These are phyloP conservation scores for Brassica balearica DNA, from an alignment of 441 rosid species.

Conservation along the genomic window DNA sequence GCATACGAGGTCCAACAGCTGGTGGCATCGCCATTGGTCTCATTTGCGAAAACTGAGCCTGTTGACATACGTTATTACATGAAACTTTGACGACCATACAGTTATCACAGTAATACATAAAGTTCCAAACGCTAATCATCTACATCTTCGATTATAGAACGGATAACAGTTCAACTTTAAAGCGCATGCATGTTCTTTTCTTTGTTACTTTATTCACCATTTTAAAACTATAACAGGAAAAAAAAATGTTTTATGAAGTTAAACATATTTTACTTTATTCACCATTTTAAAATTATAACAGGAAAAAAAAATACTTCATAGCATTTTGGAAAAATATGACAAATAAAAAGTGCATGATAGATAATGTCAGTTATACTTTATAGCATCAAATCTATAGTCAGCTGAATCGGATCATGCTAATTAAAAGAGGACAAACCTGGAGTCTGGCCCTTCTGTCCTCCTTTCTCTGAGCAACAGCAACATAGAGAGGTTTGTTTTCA, in stretches of 20 bases:
- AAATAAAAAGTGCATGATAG: background rate
- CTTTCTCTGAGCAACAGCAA: constrained; percentile 78
- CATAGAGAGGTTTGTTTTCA: constrained; percentile 74
- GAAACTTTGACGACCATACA: background rate
- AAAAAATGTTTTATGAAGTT: too few species aligned
- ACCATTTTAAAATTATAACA: too few species aligned
- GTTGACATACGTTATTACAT: constrained; percentile 25
- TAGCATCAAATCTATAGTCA: too few species aligned
- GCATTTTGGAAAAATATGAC: too few species aligned
- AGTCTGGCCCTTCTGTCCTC: constrained; percentile 78
- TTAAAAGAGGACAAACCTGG: constrained; percentile 55
- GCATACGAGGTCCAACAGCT: constrained; percentile 74
- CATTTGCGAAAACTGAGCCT: constrained; percentile 88
- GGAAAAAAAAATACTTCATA: too few species aligned
- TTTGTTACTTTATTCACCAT: too few species aligned
- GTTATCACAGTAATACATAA: background rate
- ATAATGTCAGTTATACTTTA: too few species aligned
- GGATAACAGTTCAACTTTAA: background rate
- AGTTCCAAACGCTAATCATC: background rate
- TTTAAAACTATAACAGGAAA: too few species aligned
- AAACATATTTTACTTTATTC: too few species aligned
- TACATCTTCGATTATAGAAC: background rate
- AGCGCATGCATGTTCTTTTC: too few species aligned
- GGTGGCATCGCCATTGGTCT: constrained; percentile 70
- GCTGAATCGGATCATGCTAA: too few species aligned